Conservation (phyloP, 2,329 filamentous ascomycete species). For the Fusarium sp. region DNA sequence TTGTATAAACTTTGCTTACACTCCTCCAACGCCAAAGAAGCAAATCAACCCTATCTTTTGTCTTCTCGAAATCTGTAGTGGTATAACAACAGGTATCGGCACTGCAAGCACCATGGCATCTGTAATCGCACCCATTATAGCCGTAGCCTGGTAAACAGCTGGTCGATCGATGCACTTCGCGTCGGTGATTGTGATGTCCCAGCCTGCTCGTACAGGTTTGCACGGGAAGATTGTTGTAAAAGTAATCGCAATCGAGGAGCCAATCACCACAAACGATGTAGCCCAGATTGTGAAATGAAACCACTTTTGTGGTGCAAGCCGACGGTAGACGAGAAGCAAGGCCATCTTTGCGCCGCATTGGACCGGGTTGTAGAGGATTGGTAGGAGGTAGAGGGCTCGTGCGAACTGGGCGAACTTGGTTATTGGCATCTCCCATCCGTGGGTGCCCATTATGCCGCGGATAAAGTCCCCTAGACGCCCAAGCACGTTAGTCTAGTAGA, state of each 20-base stretch:
- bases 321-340: conserved; percentile 9
- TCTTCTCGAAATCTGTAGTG: not conserved
- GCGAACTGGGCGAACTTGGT: conserved; percentile 8
- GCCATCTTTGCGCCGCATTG: conserved; percentile 13
- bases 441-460: conserved; percentile 19
- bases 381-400: not conserved
- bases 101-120: conserved; percentile 15
- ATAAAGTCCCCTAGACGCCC: conserved; percentile 12
- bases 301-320: conserved; percentile 10
- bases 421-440: conserved; percentile 29
- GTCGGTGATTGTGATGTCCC: conserved; percentile 8
- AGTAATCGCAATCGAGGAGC: conserved; percentile 14
- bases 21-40: conserved; percentile 11
- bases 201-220: not conserved
- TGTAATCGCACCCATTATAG: conserved; percentile 10
- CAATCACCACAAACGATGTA: conserved; percentile 3
- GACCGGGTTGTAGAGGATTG: conserved; percentile 26
- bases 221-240: conserved; percentile 22
- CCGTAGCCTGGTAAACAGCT: conserved; percentile 14
- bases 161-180: conserved; percentile 9
- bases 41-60: conserved; percentile 20
- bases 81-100: conserved; percentile 10
- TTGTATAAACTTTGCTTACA: not conserved
- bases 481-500: not conserved
- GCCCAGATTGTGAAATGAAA: conserved; percentile 6